phyloP scores from a whole-genome alignment of 768 basidiomycete species.

The Tulasnella sp. region DNA sequence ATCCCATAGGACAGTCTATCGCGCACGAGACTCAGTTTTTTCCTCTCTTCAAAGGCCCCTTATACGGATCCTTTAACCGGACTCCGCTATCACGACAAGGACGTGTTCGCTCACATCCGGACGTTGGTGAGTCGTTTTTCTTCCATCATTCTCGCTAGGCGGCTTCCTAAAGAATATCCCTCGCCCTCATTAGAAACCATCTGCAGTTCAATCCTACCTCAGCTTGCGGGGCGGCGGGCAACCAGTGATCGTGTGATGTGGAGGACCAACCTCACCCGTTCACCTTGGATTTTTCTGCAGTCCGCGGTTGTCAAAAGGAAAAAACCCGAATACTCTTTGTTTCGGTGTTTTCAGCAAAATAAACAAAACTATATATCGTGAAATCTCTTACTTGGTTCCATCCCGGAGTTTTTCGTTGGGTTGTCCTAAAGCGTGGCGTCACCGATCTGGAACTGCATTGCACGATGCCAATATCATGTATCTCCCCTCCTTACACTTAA shows the following conservation, averaged over 20 bases:
- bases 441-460: too few relatives aligned
- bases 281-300: not conserved
- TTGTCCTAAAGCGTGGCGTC: not conserved
- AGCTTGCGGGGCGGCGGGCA: constrained; percentile 9
- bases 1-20: too few relatives aligned
- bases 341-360: not conserved
- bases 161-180: too few relatives aligned
- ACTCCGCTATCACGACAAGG: constrained; percentile 76
- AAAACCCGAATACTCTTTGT: not conserved
- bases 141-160: not conserved
- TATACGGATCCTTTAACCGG: constrained; percentile 78
- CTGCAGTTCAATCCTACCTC: constrained; percentile 12
- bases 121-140: constrained; percentile 48
- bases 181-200: not conserved
- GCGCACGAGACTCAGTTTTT: too few relatives aligned
- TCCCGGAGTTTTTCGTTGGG: not conserved
- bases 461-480: too few relatives aligned
- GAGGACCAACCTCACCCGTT: not conserved
- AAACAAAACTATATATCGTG: not conserved
- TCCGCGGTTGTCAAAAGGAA: not conserved
- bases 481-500: too few relatives aligned
- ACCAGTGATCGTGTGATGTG: not conserved
- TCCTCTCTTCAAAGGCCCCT: constrained; percentile 46
- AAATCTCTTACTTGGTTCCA: not conserved
- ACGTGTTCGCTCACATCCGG: constrained; percentile 76